phyloP scores from a whole-genome alignment of 495 filamentous ascomycete genomes.

The Parathielavia appendiculata region DNA sequence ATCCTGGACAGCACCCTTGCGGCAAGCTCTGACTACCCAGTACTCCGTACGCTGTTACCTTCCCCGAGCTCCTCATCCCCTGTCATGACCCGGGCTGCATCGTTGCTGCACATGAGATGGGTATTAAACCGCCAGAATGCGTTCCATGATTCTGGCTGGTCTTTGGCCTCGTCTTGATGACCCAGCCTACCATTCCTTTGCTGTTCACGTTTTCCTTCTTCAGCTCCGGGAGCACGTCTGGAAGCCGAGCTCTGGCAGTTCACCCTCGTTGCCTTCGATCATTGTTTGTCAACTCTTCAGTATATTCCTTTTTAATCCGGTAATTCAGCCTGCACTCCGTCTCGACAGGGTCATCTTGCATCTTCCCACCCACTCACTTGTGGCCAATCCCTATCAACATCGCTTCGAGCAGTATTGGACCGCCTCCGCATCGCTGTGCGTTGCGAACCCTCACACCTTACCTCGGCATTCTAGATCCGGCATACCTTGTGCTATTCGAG shows the following conservation, averaged over 20 bases:
- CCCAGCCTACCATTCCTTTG: constrained; percentile 25
- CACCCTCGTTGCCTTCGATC: constrained; percentile 22
- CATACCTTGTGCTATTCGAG: neutral
- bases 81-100: neutral
- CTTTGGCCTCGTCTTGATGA: constrained; percentile 43
- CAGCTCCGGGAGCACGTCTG: constrained; percentile 28
- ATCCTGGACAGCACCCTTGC: neutral
- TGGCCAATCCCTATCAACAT: no score
- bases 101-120: neutral
- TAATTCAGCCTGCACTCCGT: neutral
- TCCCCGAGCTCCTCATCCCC: constrained; percentile 17
- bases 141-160: constrained; percentile 21
- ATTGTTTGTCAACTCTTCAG: neutral
- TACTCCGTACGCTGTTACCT: neutral
- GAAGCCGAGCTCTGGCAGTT: constrained; percentile 52
- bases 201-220: constrained; percentile 21
- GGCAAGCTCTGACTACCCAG: neutral
- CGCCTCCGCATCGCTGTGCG: neutral
- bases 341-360: neutral
- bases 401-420: neutral
- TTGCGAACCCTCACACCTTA: neutral
- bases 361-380: neutral
- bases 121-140: constrained; percentile 24
- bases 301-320: constrained; percentile 11
- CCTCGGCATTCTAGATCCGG: neutral